Evolutionary conservation across 202 grass and related monocot genomes (phyloP), one percentile per base, ranked within the genome.

Genomic region (Brachypodium distachyon): DNA sequence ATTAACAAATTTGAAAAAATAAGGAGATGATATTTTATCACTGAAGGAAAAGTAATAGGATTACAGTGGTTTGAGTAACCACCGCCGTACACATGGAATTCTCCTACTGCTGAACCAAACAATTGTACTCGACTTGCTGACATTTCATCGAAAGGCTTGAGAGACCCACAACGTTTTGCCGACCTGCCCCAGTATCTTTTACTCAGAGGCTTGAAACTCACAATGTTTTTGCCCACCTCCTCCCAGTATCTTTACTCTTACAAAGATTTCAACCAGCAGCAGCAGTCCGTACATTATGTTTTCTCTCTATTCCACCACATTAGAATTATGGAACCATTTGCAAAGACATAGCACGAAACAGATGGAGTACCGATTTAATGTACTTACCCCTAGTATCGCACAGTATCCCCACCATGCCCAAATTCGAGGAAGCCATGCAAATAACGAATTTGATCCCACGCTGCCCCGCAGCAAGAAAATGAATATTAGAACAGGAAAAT

Each of bases 61-160:
- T 19, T 46, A 60, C 6, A 7, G 26, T 33, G 16, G 1, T 68
- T 71, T 40, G n/a, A 51, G 25, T 32, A 40, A 74, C 8, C 8
- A 79, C 22, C 43, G 28, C 12, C 26, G 38, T 2, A 18, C 4
- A 59, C 39, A 64, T 71, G 17, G 40, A 16, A 26, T 55, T 78
- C n/a, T 67, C 21, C 55, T 49, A 66, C 26, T 51, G 32, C 9
- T 23, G 28, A 17, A 55, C 25, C 43, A 31, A 36, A 44, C 19
- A 28, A 36, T 7, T 46, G 77, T 31, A 43, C 39, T 41, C 12
- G 2, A 6, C 39, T 27, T 71, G 73, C 66, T 43, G 32, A 39
- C 74, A 83, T 78, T 52, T 78, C n/a, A 13, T 82, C 14, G 40
- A 82, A 82, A 71, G 58, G 14, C 39, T 70, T 46, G 25, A 73